Evolutionary conservation across 768 basidiomycete species (phyloP), one percentile per base, ranked within the genome.

Genomic region (Trametes maxima): DNA sequence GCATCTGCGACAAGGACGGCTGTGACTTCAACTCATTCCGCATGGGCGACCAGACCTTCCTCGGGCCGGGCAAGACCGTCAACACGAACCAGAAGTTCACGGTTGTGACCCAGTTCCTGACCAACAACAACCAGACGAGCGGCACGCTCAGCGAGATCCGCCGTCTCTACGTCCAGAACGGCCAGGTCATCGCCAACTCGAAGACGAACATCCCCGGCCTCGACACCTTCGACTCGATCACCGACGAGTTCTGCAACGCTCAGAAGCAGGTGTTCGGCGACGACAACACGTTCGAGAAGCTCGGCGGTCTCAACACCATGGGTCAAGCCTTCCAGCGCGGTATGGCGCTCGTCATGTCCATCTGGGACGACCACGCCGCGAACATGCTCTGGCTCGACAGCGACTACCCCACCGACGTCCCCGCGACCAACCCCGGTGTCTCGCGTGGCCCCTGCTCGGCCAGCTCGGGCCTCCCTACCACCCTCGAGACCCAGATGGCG

Each of bases 1-100:
- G 77, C 48, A 65, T 80, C 36, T 85, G 83, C 72, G 83, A 85
- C 71, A 74, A 76, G 63, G 82, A 80, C 60, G 83, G 84, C 28
- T 85, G 84, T 71, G 84, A 84, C 67, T 85, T 83, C 79, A 85
- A 84, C 80, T 82, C 84, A 25, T 85, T 69, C 79, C 82, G 83
- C 67, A 76, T 81, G 79, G 82, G 83, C 35, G 67, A 75, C 71
- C 68, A 60, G 55, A 59, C 68, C 59, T 85, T 82, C 79, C 77
- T 77, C 69, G 83, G 83, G 47, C 68, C 69, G 11, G 78, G 78
- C 21, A 19, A 21, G 19, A 46, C 45, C 10, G 45, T 46, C 45
- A 22, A 46, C 45, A 46, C 45, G 19, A 58, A 65, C 69, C 66
- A 73, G 65, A 76, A 75, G 64, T 75, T 85, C 76, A 85, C 83